Evolutionary conservation across 1,139 yeast species (phyloP).

Genomic region (Scheffersomyces quercinus): DNA sequence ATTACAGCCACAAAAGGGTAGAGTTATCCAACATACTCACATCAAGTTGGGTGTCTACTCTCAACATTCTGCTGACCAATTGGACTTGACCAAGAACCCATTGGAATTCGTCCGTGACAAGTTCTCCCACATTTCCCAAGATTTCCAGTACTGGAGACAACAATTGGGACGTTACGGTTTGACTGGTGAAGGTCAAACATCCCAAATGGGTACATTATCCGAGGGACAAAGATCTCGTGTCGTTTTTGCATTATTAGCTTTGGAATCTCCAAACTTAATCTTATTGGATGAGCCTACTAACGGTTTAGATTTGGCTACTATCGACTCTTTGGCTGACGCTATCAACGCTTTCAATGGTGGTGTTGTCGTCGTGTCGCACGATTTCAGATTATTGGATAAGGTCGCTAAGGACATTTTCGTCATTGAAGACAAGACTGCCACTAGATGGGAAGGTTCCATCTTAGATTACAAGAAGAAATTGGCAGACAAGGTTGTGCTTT

Average conservation of each 20-base stretch:
- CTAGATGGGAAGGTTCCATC: conserved; percentile 93
- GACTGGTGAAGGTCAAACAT: conserved; percentile 98
- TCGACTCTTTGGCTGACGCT: conserved; percentile 96
- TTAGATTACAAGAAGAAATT: conserved; percentile 90
- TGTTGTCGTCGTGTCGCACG: conserved; percentile 98
- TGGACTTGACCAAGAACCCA: conserved; percentile 92
- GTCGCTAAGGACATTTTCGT: conserved; percentile 97
- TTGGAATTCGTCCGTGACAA: conserved; percentile 95
- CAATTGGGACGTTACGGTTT: conserved; percentile 98
- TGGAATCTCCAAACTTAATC: conserved; percentile 92
- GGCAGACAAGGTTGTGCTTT: conserved; percentile 83
- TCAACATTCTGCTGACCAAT: conserved; percentile 98
- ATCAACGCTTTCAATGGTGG: conserved; percentile 95
- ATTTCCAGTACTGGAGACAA: conserved; percentile 98
- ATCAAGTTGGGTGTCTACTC: conserved; percentile 98
- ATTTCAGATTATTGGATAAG: conserved; percentile 95
- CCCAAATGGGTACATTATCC: conserved; percentile 96
- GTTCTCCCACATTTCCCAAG: conserved; percentile 87
- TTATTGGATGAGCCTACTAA: conserved; percentile 98
- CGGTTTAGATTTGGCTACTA: conserved; percentile 97
- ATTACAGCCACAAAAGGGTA: conserved; percentile 84
- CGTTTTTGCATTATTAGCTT: conserved; percentile 92
- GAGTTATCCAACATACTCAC: conserved; percentile 96
- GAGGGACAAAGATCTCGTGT: conserved; percentile 99
- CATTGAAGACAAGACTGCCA: conserved; percentile 91